A percentile compares a stretch with the other conserved stretches of the same genome.
Evolutionary conservation across 345 rosid genomes (phyloP).

Genomic region (Chamaenerion angustifolium): DNA sequence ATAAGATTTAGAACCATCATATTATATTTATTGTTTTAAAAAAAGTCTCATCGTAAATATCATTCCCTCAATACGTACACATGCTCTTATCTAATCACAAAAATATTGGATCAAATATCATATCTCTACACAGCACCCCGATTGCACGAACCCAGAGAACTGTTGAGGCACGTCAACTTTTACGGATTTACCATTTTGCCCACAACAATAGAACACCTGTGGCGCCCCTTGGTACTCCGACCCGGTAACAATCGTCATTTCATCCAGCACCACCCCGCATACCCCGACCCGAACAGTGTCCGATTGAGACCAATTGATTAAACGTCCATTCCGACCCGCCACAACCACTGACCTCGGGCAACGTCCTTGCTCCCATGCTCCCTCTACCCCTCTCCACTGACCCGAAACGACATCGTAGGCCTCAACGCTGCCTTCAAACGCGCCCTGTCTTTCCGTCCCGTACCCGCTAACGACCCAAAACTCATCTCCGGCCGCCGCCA

Average conservation of each 20-base stretch:
- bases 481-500: slow-evolving; percentile 31
- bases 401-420: slow-evolving; percentile 18
- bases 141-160: slow-evolving; percentile 39
- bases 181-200: slow-evolving; percentile 23
- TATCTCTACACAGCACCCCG: slow-evolving; percentile 47
- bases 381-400: slow-evolving; percentile 31
- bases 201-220: slow-evolving; percentile 24
- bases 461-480: slow-evolving; percentile 67
- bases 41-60: too few species aligned
- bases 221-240: slow-evolving; percentile 37
- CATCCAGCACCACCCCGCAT: slow-evolving; percentile 22
- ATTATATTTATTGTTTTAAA: too few species aligned
- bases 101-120: too few species aligned
- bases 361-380: slow-evolving; percentile 28
- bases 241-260: slow-evolving; percentile 27
- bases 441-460: slow-evolving; percentile 41
- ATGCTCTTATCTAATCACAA: too few species aligned
- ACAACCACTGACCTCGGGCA: slow-evolving; percentile 31
- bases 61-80: too few species aligned
- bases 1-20: too few species aligned
- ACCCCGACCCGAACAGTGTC: slow-evolving; percentile 23
- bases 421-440: slow-evolving; percentile 41
- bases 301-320: slow-evolving; percentile 17
- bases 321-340: slow-evolving; percentile 12
- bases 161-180: slow-evolving; percentile 21